Percentiles rank a stretch among this genome's conserved stretches.
Evolutionary conservation across 2,329 filamentous ascomycete species (phyloP).

Genomic region (Aspergillus texensis): DNA sequence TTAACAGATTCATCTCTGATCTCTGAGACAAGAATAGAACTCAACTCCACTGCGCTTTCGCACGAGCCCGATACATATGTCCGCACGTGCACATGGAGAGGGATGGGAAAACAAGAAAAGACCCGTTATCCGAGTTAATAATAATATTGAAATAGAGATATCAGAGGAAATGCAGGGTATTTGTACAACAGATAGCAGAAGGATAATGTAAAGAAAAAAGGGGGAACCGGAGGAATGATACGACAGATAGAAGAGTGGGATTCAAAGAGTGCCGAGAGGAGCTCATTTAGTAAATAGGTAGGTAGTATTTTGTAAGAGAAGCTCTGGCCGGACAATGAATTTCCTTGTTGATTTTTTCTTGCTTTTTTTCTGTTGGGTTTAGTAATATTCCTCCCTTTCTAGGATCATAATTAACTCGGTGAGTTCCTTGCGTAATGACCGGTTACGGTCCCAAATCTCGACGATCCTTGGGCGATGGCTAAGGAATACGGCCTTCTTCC

Average conservation of each 20-base stretch:
- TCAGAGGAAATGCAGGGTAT: constrained; percentile 21
- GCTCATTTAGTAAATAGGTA: not conserved
- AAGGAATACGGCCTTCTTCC: constrained; percentile 45
- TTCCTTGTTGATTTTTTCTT: not conserved
- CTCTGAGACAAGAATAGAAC: not conserved
- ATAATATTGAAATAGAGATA: constrained; percentile 5
- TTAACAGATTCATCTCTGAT: constrained; percentile 9
- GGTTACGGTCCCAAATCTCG: constrained; percentile 44
- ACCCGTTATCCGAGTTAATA: constrained; percentile 10
- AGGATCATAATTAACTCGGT: constrained; percentile 47
- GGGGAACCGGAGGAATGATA: not conserved
- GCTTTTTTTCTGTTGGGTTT: constrained; percentile 12
- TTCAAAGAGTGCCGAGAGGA: not conserved
- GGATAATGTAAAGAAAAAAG: constrained; percentile 6
- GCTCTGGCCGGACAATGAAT: not conserved
- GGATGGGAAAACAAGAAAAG: constrained; percentile 1
- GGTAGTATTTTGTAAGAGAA: not conserved
- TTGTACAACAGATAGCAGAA: constrained; percentile 18
- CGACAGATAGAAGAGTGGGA: not conserved
- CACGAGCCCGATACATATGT: constrained; percentile 1
- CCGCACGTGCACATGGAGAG: not conserved
- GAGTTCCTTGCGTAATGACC: constrained; percentile 44
- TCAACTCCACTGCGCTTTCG: constrained; percentile 1
- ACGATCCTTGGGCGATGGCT: constrained; percentile 42
- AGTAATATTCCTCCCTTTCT: constrained; percentile 42